These are phyloP conservation scores for Boletellus emodensis DNA, from an alignment of 768 basidiomycete species.

Conservation along the genomic window DNA sequence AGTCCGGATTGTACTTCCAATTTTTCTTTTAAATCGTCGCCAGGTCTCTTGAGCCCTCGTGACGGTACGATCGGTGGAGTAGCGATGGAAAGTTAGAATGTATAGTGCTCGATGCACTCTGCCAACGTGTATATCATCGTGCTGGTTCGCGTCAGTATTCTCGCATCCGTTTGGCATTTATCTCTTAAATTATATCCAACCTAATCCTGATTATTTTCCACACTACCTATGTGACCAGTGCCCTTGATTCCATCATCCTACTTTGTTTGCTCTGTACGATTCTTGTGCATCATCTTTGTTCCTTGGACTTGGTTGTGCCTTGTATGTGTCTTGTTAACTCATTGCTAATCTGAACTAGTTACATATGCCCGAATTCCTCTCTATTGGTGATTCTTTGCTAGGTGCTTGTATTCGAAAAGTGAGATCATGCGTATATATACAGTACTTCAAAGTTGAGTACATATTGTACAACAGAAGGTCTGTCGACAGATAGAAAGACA, in stretches of 20 bases:
- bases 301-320: background rate
- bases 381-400: too few species aligned
- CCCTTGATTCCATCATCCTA: background rate
- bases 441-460: too few species aligned
- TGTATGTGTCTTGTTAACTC: background rate
- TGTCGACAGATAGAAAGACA: too few species aligned
- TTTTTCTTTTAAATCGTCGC: slow-evolving; percentile 10
- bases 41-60: slow-evolving; percentile 1
- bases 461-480: too few species aligned
- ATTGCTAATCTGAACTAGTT: background rate
- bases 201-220: slow-evolving; percentile 13
- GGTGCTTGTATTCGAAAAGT: too few species aligned
- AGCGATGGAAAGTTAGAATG: slow-evolving; percentile 20
- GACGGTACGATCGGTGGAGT: slow-evolving; percentile 13
- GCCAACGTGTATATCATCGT: background rate
- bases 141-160: slow-evolving; percentile 13
- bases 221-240: background rate
- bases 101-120: slow-evolving; percentile 12
- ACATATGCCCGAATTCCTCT: background rate
- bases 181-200: slow-evolving; percentile 12
- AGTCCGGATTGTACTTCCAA: slow-evolving; percentile 9
- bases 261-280: background rate
- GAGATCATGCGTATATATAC: too few species aligned
- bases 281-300: background rate
- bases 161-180: background rate